Evolutionary conservation across 2,329 filamentous ascomycete species (phyloP).

Genomic region (Furcasterigmium furcatum): DNA sequence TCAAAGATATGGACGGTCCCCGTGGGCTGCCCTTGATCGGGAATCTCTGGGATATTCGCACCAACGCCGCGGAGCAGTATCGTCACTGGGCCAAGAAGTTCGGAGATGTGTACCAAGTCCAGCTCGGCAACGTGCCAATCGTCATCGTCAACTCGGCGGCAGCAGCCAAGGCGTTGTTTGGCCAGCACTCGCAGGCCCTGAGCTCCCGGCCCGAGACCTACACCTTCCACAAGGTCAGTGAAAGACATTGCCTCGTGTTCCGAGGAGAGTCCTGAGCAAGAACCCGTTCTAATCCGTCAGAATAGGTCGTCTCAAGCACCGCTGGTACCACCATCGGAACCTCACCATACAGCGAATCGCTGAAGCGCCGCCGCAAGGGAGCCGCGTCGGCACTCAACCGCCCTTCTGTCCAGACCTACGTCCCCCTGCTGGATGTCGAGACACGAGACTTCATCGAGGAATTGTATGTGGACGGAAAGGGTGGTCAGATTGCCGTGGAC

Average conservation of each 20-base stretch:
- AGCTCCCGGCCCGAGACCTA: conserved; percentile 56
- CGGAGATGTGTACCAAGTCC: conserved; percentile 51
- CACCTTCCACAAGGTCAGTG: conserved; percentile 53
- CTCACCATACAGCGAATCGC: conserved; percentile 61
- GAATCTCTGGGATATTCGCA: conserved; percentile 51
- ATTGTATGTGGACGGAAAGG: conserved; percentile 52
- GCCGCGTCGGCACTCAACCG: conserved; percentile 64
- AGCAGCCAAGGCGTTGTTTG: conserved; percentile 47
- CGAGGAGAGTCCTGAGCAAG: background rate
- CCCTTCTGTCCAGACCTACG: conserved; percentile 59
- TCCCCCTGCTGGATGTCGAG: conserved; percentile 60
- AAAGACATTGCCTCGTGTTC: too few species aligned
- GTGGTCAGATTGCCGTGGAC: conserved; percentile 52
- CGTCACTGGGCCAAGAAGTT: conserved; percentile 48
- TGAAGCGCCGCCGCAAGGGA: conserved; percentile 62
- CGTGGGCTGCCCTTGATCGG: conserved; percentile 49
- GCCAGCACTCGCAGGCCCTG: conserved; percentile 48
- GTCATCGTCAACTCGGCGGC: conserved; percentile 53
- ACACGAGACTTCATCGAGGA: conserved; percentile 61
- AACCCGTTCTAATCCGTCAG: background rate
- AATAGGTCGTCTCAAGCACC: conserved; percentile 58
- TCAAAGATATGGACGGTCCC: conserved; percentile 44
- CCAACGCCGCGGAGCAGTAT: conserved; percentile 55
- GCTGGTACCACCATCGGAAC: conserved; percentile 67
- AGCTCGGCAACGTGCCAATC: conserved; percentile 53